Conservation (phyloP, 2,329 filamentous ascomycete species). For the Penicillium digitatum region DNA sequence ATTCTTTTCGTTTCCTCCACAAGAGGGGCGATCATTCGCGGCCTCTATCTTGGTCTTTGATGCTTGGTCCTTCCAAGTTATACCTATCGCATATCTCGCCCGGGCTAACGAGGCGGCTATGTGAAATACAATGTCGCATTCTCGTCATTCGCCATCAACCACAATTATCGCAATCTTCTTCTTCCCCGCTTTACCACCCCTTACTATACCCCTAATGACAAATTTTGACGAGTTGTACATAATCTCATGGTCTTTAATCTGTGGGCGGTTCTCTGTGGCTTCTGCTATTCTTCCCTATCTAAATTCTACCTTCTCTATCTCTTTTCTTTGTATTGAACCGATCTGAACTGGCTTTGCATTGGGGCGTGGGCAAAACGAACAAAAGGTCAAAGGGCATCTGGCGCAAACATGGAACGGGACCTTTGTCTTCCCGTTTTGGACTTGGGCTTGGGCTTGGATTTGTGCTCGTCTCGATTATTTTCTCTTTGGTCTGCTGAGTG, state of each 20-base stretch:
- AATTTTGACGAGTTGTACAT: constrained; percentile 5
- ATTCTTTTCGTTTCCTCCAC: neutral
- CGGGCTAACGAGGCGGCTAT: neutral
- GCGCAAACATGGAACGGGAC: neutral
- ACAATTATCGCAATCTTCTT: neutral
- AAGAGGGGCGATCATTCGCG: neutral
- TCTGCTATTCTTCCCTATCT: neutral
- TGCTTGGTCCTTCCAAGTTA: neutral
- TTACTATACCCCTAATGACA: neutral
- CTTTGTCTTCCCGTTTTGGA: neutral
- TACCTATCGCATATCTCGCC: neutral
- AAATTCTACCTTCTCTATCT: neutral
- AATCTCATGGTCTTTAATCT: neutral
- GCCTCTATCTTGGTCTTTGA: neutral
- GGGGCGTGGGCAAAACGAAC: neutral
- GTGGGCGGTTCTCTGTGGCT: neutral
- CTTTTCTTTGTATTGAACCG: neutral
- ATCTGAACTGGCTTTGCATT: constrained; percentile 1
- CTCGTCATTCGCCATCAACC: neutral
- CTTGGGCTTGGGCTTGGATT: neutral
- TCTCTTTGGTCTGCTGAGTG: neutral
- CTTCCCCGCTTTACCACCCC: neutral
- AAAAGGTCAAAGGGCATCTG: neutral
- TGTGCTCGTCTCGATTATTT: neutral
- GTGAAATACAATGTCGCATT: neutral